Conservation (phyloP, 1,139 yeast genomes). For the Arxiozyma telluris region DNA sequence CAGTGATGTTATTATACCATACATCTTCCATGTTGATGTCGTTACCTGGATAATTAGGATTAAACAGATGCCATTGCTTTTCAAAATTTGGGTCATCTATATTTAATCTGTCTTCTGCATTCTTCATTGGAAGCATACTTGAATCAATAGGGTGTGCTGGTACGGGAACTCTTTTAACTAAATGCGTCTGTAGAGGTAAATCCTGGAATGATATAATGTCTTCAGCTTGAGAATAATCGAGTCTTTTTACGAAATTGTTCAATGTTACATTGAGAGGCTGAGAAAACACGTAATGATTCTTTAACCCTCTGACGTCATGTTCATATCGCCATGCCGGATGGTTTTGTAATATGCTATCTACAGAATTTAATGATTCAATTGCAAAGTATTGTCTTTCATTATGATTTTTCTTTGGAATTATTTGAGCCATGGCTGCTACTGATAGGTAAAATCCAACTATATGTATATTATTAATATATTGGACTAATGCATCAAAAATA, state of each 20-base stretch:
- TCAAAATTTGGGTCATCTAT: constrained; percentile 75
- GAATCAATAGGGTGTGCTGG: constrained; percentile 36
- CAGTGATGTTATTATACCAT: constrained; percentile 79
- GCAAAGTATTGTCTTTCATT: constrained; percentile 42
- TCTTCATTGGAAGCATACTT: constrained; percentile 36
- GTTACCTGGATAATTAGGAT: constrained; percentile 61
- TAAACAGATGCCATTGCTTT: constrained; percentile 86
- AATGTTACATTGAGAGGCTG: constrained; percentile 5
- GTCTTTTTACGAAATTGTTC: constrained; percentile 10
- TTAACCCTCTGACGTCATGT: constrained; percentile 50
- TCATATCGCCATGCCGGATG: constrained; percentile 44
- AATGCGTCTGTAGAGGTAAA: constrained; percentile 40
- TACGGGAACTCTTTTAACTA: constrained; percentile 38
- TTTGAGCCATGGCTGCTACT: constrained; percentile 6
- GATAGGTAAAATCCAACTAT: background rate
- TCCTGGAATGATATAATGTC: constrained; percentile 42
- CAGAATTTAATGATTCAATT: constrained; percentile 37
- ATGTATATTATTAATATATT: background rate
- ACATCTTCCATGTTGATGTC: constrained; percentile 83
- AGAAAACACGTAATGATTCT: constrained; percentile 56
- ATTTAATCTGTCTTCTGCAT: constrained; percentile 44
- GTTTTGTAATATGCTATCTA: constrained; percentile 31
- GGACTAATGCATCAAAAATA: background rate
- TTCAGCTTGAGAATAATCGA: constrained; percentile 13
- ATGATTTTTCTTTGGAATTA: constrained; percentile 33